Percentiles rank a stretch among this genome's conserved stretches.
Conservation (phyloP, 352 stramenopile genomes). For the Globisporangium ultimum region DNA sequence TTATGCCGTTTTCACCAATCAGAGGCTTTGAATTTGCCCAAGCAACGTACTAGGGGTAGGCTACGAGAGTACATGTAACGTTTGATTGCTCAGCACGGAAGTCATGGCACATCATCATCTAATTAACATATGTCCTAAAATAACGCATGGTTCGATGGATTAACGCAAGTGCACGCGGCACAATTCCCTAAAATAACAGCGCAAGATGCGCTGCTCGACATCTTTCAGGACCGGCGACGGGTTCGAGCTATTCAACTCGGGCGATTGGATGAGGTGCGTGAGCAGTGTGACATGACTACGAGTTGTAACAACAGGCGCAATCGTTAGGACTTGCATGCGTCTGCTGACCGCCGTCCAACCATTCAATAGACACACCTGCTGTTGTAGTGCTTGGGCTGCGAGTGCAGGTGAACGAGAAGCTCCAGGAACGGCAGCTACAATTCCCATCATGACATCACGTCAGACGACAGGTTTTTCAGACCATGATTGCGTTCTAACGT, state of each 20-base stretch:
- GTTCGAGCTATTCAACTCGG: constrained; percentile 80
- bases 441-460: no score
- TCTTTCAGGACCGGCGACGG: constrained; percentile 58
- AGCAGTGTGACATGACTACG: constrained; percentile 67
- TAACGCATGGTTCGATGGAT: background rate
- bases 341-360: background rate
- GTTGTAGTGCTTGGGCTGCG: constrained; percentile 67
- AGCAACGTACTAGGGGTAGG: background rate
- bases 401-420: constrained; percentile 74
- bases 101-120: background rate
- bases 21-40: background rate
- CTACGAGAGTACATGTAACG: background rate
- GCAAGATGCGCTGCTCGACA: constrained; percentile 73
- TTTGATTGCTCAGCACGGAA: background rate
- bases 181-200: constrained; percentile 78
- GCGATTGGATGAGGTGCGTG: constrained; percentile 79
- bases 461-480: background rate
- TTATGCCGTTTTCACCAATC: no score
- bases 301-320: background rate
- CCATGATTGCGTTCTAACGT: constrained; percentile 1
- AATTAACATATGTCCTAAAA: background rate
- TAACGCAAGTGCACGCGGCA: constrained; percentile 53
- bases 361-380: constrained; percentile 32
- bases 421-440: constrained; percentile 72
- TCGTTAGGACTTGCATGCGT: constrained; percentile 6